A percentile compares a stretch with the other conserved stretches of the same genome.
These are phyloP conservation scores for Plantago major DNA, from an alignment of 257 asterid genomes.

Conservation along the genomic window DNA sequence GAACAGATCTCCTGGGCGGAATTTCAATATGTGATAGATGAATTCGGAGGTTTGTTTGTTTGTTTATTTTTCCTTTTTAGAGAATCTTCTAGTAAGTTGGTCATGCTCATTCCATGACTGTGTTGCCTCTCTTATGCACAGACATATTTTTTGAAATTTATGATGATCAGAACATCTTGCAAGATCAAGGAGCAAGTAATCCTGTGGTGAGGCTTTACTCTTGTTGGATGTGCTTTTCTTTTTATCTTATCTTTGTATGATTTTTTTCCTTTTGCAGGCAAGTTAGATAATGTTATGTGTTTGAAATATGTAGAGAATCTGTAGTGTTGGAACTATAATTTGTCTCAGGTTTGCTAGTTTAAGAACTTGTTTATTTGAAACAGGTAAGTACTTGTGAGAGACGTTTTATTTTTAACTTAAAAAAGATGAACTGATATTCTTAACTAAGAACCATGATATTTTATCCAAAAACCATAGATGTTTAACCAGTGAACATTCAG, in stretches of 20 bases:
- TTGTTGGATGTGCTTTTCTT: not conserved
- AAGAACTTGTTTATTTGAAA: slow-evolving; percentile 9
- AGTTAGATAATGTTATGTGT: too few species aligned
- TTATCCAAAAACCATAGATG: too few species aligned
- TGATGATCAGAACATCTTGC: slow-evolving; percentile 60
- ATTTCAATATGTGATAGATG: slow-evolving; percentile 59
- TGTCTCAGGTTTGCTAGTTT: slow-evolving; percentile 12
- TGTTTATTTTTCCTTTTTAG: slow-evolving; percentile 2
- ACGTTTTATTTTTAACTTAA: too few species aligned
- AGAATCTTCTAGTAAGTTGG: slow-evolving; percentile 3
- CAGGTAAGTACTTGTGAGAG: too few species aligned
- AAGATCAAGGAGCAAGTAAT: slow-evolving; percentile 60
- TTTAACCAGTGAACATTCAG: too few species aligned
- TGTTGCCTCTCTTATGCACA: slow-evolving; percentile 26
- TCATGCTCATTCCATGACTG: slow-evolving; percentile 7
- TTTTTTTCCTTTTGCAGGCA: too few species aligned
- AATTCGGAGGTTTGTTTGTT: slow-evolving; percentile 57
- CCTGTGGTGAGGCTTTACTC: slow-evolving; percentile 64
- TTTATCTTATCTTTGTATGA: too few species aligned
- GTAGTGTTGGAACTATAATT: not conserved
- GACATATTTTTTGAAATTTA: slow-evolving; percentile 66
- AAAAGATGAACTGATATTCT: too few species aligned
- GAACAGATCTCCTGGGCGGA: slow-evolving; percentile 75
- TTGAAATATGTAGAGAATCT: too few species aligned
- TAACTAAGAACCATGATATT: too few species aligned